A percentile compares a stretch with the other conserved stretches of the same genome.
These are phyloP conservation scores for Rubus idaeus DNA, from an alignment of 306 rosid genomes.

Conservation along the genomic window DNA sequence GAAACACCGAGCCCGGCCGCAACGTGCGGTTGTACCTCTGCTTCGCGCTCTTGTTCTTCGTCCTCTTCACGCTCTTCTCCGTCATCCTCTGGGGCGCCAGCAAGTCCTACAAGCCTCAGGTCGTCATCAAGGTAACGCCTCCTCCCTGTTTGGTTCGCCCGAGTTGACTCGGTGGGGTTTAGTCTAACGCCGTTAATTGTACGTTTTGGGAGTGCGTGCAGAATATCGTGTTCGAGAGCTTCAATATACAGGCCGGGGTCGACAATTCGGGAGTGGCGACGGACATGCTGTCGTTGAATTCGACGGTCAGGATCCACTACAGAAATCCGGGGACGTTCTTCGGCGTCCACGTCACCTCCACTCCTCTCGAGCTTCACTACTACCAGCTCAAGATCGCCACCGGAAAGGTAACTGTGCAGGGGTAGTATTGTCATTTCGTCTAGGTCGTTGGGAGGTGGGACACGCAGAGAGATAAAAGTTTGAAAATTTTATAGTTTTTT, in stretches of 20 bases:
- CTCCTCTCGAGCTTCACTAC: slow-evolving; percentile 61
- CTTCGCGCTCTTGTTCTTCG: slow-evolving; percentile 50
- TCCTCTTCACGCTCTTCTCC: slow-evolving; percentile 60
- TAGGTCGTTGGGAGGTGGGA: not conserved
- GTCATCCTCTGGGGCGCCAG: slow-evolving; percentile 93
- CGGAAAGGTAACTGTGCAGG: slow-evolving; percentile 53
- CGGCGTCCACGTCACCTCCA: slow-evolving; percentile 81
- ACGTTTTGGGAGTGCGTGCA: slow-evolving; percentile 14
- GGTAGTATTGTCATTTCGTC: not conserved
- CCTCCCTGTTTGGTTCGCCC: not conserved
- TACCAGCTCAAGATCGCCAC: slow-evolving; percentile 70
- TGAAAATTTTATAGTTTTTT: not conserved
- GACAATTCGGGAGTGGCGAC: slow-evolving; percentile 77
- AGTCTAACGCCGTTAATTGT: not conserved
- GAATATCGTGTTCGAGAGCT: slow-evolving; percentile 66
- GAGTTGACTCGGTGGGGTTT: not conserved
- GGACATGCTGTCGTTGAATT: slow-evolving; percentile 76
- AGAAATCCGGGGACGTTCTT: slow-evolving; percentile 78
- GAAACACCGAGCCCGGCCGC: slow-evolving; percentile 22
- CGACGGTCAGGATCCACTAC: slow-evolving; percentile 75
- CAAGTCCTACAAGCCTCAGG: slow-evolving; percentile 57
- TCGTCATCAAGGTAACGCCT: slow-evolving; percentile 54
- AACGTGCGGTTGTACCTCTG: slow-evolving; percentile 48
- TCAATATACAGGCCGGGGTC: slow-evolving; percentile 75
- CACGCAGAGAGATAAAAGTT: not conserved